These are phyloP conservation scores for Sanguinoderma infundibulare DNA, from an alignment of 1,284 basidiomycete genomes.

Conservation along the genomic window DNA sequence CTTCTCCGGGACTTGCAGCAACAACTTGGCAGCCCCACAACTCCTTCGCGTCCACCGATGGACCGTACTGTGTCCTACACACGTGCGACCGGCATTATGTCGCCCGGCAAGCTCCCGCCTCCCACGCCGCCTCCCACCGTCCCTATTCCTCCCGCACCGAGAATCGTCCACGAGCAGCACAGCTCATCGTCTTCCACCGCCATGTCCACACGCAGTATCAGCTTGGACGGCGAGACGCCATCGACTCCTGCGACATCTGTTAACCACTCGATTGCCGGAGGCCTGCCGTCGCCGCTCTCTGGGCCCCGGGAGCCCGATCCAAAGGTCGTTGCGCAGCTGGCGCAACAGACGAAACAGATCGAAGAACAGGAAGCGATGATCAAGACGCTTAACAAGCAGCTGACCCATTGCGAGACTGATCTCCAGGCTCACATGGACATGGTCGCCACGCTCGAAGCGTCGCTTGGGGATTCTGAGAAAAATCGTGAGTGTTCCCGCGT, in stretches of 20 bases:
- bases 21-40: conserved; percentile 66
- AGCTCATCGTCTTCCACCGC: conserved; percentile 50
- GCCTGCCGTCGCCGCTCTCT: conserved; percentile 33
- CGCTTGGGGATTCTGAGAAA: conserved; percentile 88
- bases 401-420: conserved; percentile 89
- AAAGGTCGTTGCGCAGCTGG: conserved; percentile 62
- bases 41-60: conserved; percentile 44
- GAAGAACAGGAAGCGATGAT: conserved; percentile 90
- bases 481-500: conserved; percentile 63
- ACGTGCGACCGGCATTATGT: conserved; percentile 60
- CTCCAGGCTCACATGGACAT: conserved; percentile 92
- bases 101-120: conserved; percentile 80
- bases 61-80: conserved; percentile 61
- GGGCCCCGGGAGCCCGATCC: conserved; percentile 46
- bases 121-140: conserved; percentile 88
- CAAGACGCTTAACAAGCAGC: conserved; percentile 89
- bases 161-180: conserved; percentile 44
- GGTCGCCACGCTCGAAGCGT: conserved; percentile 81
- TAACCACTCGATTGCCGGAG: conserved; percentile 43
- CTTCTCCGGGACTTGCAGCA: conserved; percentile 76
- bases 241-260: conserved; percentile 61
- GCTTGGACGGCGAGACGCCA: conserved; percentile 66
- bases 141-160: conserved; percentile 84
- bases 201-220: conserved; percentile 57
- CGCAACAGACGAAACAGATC: conserved; percentile 76